Evolutionary conservation across 495 filamentous ascomycete species (phyloP).

Genomic region (Penicillium tannophilum): DNA sequence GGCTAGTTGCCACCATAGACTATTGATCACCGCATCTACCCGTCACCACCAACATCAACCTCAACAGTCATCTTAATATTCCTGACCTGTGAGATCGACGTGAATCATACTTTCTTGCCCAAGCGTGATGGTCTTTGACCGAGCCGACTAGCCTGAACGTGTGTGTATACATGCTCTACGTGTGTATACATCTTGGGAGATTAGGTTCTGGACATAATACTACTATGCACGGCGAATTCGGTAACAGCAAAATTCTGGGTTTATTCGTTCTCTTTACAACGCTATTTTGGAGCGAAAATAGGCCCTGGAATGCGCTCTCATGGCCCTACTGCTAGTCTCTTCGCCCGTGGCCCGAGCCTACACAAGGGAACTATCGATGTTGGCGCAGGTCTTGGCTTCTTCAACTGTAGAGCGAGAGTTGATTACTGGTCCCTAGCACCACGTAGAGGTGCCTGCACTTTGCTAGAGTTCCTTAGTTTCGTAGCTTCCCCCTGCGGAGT

Average conservation of each 20-base stretch:
- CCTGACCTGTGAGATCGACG: constrained; percentile 1
- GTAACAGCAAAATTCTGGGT: constrained; percentile 2
- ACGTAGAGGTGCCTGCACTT: too few species aligned
- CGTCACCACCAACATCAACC: constrained; percentile 4
- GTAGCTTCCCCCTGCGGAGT: too few species aligned
- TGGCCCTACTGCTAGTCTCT: constrained; percentile 3
- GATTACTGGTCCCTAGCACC: too few species aligned
- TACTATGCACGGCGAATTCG: constrained; percentile 3
- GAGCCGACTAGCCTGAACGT: constrained; percentile 1
- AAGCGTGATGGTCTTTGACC: constrained; percentile 5
- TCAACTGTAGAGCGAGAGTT: too few species aligned
- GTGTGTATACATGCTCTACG: neutral
- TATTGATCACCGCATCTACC: neutral
- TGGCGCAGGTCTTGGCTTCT: too few species aligned
- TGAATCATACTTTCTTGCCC: constrained; percentile 3
- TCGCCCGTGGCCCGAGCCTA: too few species aligned
- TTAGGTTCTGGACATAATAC: constrained; percentile 3
- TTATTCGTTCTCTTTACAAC: too few species aligned
- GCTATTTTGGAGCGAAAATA: constrained; percentile 3
- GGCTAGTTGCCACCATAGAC: constrained; percentile 1
- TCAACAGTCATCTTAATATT: neutral
- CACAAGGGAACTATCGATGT: too few species aligned
- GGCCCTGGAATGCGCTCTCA: neutral
- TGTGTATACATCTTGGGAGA: constrained; percentile 2
- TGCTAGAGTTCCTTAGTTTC: too few species aligned